These are phyloP conservation scores for Amanita polypyramis DNA, from an alignment of 768 basidiomycete genomes.

Conservation along the genomic window DNA sequence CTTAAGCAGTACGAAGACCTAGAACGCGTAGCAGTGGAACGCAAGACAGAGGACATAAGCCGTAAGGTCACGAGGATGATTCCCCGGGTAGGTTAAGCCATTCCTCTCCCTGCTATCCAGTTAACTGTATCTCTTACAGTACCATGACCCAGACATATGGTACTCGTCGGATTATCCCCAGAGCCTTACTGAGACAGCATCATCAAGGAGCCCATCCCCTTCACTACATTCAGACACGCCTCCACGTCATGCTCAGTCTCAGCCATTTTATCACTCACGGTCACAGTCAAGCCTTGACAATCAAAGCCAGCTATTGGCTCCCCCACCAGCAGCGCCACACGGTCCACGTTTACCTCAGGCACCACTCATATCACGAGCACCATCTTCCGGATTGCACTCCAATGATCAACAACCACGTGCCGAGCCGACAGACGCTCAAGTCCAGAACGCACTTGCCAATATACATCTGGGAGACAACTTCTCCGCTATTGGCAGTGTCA, in stretches of 20 bases:
- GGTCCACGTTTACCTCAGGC: slow-evolving; percentile 59
- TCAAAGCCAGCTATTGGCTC: slow-evolving; percentile 31
- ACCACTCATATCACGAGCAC: slow-evolving; percentile 46
- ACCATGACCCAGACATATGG: slow-evolving; percentile 21
- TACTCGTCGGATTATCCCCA: not conserved
- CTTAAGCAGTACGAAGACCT: slow-evolving; percentile 73
- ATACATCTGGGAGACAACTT: slow-evolving; percentile 11
- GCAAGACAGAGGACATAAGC: slow-evolving; percentile 60
- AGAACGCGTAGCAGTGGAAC: slow-evolving; percentile 53
- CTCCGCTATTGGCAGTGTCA: slow-evolving; percentile 9
- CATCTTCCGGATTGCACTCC: slow-evolving; percentile 49
- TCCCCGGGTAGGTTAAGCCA: slow-evolving; percentile 38
- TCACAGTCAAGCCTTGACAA: slow-evolving; percentile 10
- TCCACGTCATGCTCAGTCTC: slow-evolving; percentile 16
- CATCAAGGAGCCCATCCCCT: slow-evolving; percentile 34
- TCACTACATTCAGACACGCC: slow-evolving; percentile 31
- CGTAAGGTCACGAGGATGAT: slow-evolving; percentile 58
- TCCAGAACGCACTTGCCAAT: slow-evolving; percentile 13
- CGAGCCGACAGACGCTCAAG: slow-evolving; percentile 10
- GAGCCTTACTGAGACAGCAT: slow-evolving; percentile 21
- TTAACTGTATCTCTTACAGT: slow-evolving; percentile 19
- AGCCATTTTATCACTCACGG: slow-evolving; percentile 7
- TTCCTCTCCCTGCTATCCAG: not conserved
- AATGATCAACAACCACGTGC: slow-evolving; percentile 1
- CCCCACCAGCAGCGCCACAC: slow-evolving; percentile 58